Percentiles rank a stretch among this genome's conserved stretches.
These are phyloP conservation scores for Penicillium sp. DNA, from an alignment of 2,329 filamentous ascomycete species.

Conservation along the genomic window DNA sequence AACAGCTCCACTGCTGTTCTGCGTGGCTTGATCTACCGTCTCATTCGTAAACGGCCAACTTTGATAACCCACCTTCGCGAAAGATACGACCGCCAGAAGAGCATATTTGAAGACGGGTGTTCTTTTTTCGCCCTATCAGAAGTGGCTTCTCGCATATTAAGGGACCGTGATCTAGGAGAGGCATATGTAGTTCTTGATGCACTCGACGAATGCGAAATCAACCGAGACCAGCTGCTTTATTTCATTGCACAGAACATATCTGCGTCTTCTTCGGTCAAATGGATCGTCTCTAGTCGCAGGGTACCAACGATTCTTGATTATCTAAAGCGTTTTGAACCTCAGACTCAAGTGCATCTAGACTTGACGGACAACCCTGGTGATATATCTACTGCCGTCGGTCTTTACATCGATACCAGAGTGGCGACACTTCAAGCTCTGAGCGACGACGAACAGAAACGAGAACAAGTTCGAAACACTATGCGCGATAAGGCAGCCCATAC, in stretches of 20 bases:
- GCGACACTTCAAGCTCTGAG: no score
- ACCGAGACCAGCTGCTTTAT: background rate
- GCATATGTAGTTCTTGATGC: background rate
- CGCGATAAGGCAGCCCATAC: background rate
- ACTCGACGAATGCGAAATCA: background rate
- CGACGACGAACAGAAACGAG: no score
- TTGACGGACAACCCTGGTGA: no score
- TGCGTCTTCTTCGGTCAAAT: background rate
- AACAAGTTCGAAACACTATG: background rate
- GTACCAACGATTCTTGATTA: background rate
- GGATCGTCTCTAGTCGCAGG: background rate
- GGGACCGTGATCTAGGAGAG: background rate
- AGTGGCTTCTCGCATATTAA: background rate
- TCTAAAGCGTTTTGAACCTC: background rate
- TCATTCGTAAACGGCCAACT: background rate
- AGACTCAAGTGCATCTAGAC: background rate
- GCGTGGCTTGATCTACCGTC: background rate
- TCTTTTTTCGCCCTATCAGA: background rate
- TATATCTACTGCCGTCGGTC: no score
- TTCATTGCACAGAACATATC: background rate
- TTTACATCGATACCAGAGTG: no score
- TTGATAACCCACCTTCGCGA: background rate
- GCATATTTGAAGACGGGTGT: background rate
- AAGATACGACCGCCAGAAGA: background rate
- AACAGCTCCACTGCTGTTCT: background rate